Base-by-base conservation (phyloP, 306 rosid species). In the Fagus crenata region DNA sequence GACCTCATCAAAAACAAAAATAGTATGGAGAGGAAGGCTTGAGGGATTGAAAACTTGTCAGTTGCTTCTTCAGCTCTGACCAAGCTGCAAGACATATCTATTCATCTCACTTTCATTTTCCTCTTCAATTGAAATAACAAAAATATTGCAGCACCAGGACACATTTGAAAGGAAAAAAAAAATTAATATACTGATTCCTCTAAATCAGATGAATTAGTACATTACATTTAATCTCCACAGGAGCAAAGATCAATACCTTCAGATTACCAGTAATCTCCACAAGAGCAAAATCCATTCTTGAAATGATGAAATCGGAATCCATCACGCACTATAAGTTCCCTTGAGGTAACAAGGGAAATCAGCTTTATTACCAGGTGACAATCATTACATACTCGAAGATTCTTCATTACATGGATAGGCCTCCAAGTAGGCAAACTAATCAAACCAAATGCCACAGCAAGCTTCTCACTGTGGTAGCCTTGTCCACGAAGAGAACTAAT, bases 371-470 rank as follows among this genome's bases (percentile, higher is more conserved):
- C 85, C 78, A 81, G 78, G 83, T 87, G 91, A 67, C 87, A 85
- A 84, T 78, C 85, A 73, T 77, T 65, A 78, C 87, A 89, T 32
- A 84, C 88, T 49, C 80, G 84, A 6, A 87, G 88, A 78, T 87
- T 87, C 84, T 85, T 85, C 85, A 84, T 84, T 69, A 89, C 87
- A 71, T 68, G 79, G 77, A 83, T 80, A 7, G 89, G 88, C 87
- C 73, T 89, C 88, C 86, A 87, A 80, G 87, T 60, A 58, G 88
- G 89, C 67, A 87, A 78, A 65, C 77, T 79, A 67, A 85, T 83
- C 71, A 85, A 75, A 72, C 86, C 87, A 89, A 87, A 82, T 73
- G 87, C 87, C 80, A 85, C 89, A 53, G 89, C 88, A 72, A 87
- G 87, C 77, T 84, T 87, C 67, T 84, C 90, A 18, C 89, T 87